A percentile compares a stretch with the other conserved stretches of the same genome.
These are phyloP conservation scores for Xylaria sp. DNA, from an alignment of 2,329 filamentous ascomycete genomes.

Conservation along the genomic window DNA sequence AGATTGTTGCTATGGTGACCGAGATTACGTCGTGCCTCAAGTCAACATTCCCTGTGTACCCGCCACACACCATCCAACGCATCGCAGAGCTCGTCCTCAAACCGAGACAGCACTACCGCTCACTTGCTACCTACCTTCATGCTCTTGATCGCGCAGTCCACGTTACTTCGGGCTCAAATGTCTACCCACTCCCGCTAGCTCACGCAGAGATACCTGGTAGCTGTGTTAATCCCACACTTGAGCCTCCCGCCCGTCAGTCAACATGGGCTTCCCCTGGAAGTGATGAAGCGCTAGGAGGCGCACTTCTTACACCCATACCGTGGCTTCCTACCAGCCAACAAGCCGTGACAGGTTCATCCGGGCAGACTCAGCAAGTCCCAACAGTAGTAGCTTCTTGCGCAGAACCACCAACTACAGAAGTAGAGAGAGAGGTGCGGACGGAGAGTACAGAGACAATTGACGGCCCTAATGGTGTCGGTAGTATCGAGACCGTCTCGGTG, in stretches of 20 bases:
- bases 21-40: constrained; percentile 58
- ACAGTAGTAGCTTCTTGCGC: constrained; percentile 24
- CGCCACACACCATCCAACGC: constrained; percentile 89
- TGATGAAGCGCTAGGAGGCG: constrained; percentile 85
- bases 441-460: constrained; percentile 77
- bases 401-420: constrained; percentile 32
- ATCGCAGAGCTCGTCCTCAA: constrained; percentile 77
- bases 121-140: constrained; percentile 77
- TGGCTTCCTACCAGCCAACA: constrained; percentile 56
- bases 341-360: constrained; percentile 19
- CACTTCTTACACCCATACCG: constrained; percentile 86
- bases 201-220: constrained; percentile 52
- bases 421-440: constrained; percentile 59
- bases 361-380: constrained; percentile 20
- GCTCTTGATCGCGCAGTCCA: constrained; percentile 86
- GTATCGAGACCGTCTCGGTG: constrained; percentile 75
- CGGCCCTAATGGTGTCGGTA: constrained; percentile 71
- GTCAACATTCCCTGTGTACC: constrained; percentile 63
- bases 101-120: constrained; percentile 74
- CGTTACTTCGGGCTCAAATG: constrained; percentile 74
- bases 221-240: constrained; percentile 57
- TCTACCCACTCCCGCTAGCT: constrained; percentile 75
- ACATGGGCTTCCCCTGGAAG: constrained; percentile 56
- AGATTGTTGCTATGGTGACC: constrained; percentile 56
- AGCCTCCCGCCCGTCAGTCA: constrained; percentile 37